phyloP scores from a whole-genome alignment of 164 flowering plant genomes.

The Vitis riparia region DNA sequence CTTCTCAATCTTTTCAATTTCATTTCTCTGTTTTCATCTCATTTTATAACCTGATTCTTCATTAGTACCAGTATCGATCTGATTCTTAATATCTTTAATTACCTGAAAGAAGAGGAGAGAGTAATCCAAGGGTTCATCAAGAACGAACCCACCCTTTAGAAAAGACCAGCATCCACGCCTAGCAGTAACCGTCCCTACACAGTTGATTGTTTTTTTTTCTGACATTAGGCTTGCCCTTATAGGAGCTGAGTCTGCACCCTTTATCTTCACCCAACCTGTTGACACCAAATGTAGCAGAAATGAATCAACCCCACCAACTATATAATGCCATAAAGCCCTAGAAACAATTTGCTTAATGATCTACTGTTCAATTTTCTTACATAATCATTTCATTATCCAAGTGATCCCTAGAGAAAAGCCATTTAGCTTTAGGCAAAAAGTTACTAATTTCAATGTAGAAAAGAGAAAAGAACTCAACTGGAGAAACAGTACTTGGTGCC shows the following conservation, averaged over 20 bases:
- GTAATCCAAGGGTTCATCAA: constrained; percentile 41
- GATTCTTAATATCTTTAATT: background rate
- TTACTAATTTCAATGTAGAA: background rate
- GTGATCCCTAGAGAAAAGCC: too few species aligned
- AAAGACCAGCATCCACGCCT: constrained; percentile 88
- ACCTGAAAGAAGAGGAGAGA: constrained; percentile 64
- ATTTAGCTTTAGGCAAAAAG: background rate
- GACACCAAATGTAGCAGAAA: background rate
- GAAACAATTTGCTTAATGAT: too few species aligned
- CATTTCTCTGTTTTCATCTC: too few species aligned
- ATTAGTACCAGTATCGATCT: too few species aligned
- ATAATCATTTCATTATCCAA: too few species aligned
- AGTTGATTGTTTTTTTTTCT: constrained; percentile 29
- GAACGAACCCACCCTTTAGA: constrained; percentile 87
- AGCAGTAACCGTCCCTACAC: constrained; percentile 72
- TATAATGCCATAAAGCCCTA: too few species aligned
- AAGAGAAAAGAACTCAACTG: constrained; percentile 35
- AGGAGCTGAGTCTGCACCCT: constrained; percentile 44
- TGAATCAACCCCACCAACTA: too few species aligned
- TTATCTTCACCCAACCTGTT: constrained; percentile 82
- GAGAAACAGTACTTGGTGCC: constrained; percentile 70
- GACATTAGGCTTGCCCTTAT: constrained; percentile 57
- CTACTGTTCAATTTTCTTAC: too few species aligned
- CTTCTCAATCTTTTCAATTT: background rate
- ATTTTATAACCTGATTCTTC: too few species aligned